Evolutionary conservation across 2,329 filamentous ascomycete species (phyloP).

Genomic region (Venturia effusa): DNA sequence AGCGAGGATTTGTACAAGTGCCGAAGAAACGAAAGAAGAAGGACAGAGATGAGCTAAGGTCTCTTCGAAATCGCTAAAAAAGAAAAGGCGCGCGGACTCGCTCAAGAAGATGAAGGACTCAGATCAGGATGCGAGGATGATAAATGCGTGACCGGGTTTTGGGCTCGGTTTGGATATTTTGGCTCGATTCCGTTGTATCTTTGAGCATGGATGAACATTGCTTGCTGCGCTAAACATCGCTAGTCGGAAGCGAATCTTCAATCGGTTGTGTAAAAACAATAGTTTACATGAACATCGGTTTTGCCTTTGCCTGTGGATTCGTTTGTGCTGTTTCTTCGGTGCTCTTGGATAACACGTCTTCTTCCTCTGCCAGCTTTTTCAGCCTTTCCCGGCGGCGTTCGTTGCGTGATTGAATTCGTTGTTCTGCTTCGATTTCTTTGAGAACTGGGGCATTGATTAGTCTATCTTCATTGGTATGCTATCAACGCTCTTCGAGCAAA

Average conservation of each 20-base stretch:
- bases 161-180: neutral
- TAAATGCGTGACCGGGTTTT: neutral
- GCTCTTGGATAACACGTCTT: neutral
- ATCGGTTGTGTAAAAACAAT: neutral
- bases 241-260: neutral
- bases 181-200: neutral
- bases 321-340: neutral
- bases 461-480: neutral
- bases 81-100: neutral
- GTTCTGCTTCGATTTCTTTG: slow-evolving; percentile 9
- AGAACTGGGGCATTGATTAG: neutral
- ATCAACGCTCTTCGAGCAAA: no score
- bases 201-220: neutral
- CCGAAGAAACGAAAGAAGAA: neutral
- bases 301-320: neutral
- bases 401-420: neutral
- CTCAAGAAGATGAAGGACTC: neutral
- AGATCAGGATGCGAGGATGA: neutral
- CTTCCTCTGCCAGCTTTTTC: neutral
- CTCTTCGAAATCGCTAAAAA: neutral
- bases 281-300: slow-evolving; percentile 4
- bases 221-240: neutral
- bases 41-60: neutral
- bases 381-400: neutral
- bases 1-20: neutral